These are phyloP conservation scores for Fusarium sublunatum DNA, from an alignment of 2,329 filamentous ascomycete genomes.

Conservation along the genomic window DNA sequence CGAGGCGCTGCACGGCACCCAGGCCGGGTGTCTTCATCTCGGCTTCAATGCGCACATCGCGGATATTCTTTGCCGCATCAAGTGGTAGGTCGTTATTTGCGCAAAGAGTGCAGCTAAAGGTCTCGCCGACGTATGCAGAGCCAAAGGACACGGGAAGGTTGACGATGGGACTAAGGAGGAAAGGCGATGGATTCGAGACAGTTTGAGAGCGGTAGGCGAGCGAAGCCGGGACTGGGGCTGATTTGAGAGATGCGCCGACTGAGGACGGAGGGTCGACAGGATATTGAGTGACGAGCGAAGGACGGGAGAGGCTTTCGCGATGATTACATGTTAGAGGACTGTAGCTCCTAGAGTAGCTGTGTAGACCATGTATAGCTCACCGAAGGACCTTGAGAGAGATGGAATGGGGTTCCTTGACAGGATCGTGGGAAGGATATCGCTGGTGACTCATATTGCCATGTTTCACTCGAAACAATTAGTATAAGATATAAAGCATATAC, in stretches of 20 bases:
- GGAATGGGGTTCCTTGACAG: constrained; percentile 79
- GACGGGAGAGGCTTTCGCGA: constrained; percentile 77
- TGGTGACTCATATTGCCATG: constrained; percentile 65
- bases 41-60: constrained; percentile 83
- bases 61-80: constrained; percentile 64
- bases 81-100: constrained; percentile 82
- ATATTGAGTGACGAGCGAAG: constrained; percentile 78
- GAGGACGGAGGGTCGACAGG: constrained; percentile 63
- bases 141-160: constrained; percentile 92
- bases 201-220: constrained; percentile 71
- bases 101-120: constrained; percentile 92
- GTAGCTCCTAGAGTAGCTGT: neutral
- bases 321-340: constrained; percentile 12
- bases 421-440: constrained; percentile 66
- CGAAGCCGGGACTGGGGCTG: constrained; percentile 70
- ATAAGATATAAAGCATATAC: neutral
- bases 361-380: constrained; percentile 53
- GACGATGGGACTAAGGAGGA: constrained; percentile 72
- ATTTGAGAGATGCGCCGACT: constrained; percentile 53
- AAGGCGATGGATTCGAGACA: constrained; percentile 63
- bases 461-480: neutral
- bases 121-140: constrained; percentile 94
- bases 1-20: constrained; percentile 69
- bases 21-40: constrained; percentile 92
- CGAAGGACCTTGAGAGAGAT: constrained; percentile 81